A percentile compares a stretch with the other conserved stretches of the same genome.
phyloP scores from a whole-genome alignment of 2,329 filamentous ascomycete genomes.

The Fusarium pseudocircinatum region DNA sequence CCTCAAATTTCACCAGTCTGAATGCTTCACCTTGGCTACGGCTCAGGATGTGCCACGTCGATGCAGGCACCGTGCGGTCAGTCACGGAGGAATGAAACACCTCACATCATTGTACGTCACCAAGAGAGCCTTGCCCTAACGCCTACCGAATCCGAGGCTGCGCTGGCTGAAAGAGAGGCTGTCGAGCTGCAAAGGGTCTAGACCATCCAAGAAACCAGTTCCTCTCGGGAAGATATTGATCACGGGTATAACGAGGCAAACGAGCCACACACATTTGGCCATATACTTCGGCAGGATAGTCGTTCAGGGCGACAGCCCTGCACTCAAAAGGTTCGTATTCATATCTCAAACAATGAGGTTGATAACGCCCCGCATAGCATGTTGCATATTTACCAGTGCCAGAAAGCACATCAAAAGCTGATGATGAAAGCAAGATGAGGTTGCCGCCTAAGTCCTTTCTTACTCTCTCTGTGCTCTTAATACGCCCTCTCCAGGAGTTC shows the following conservation, averaged over 20 bases:
- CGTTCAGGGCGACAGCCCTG: constrained; percentile 21
- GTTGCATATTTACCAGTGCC: constrained; percentile 25
- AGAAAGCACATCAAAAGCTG: constrained; percentile 27
- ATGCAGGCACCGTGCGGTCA: neutral
- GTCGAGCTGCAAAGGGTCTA: neutral
- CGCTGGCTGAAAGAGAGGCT: neutral
- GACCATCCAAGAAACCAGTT: neutral
- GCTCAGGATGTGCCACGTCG: constrained; percentile 20
- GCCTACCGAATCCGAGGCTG: constrained; percentile 16
- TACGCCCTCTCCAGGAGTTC: constrained; percentile 18
- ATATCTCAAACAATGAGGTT: constrained; percentile 32
- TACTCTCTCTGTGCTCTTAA: constrained; percentile 18
- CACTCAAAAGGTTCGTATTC: constrained; percentile 29
- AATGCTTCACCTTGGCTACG: constrained; percentile 11
- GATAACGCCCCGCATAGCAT: constrained; percentile 27
- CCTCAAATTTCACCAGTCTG: neutral
- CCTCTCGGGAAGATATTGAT: neutral
- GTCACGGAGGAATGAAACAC: neutral
- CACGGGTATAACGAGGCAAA: neutral
- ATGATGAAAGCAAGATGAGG: constrained; percentile 20
- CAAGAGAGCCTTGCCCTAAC: neutral
- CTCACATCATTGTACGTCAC: neutral
- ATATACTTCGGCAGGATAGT: neutral
- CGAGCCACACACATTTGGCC: neutral
- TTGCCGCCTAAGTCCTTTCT: constrained; percentile 7